Evolutionary conservation across 345 rosid genomes (phyloP), one percentile per base, ranked within the genome.

Genomic region (Boechera stricta): DNA sequence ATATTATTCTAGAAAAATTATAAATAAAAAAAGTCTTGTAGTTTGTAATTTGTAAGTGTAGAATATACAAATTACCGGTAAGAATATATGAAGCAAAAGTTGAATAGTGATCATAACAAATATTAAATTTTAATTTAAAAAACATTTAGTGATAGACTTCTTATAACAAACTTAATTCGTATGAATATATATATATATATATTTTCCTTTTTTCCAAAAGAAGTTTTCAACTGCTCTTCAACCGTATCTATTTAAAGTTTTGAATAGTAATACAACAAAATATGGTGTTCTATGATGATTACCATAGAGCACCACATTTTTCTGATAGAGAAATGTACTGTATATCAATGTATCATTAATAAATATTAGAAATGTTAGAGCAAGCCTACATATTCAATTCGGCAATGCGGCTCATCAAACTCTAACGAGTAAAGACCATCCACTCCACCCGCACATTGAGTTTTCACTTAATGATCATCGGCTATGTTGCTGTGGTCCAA

Each of bases 401-500:
- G 59, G 49, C 52, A 45, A 47, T 48, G 47, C 7, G 69, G 51
- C 61, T 61, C 29, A 49, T 49, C 49, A 49, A 72, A 61, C 41
- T 48, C 39, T 10, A 58, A 71, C 12, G 26, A 36, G 53, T 54
- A 55, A 42, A 31, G 66, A 57, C 8, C 16, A 8, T 54, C 54
- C 63, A 53, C 59, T 48, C 24, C 48, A 62, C 54, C 13, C 15
- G 15, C 35, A 58, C 53, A 59, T 67, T 58, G 44, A 58, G 44
- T 74, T 38, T 59, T 26, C 61, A 59, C 35, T 4, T 67, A 58
- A 48, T 31, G 7, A 48, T n/a, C 29, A 29, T 15, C 51, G 44
- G 67, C 67, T 75, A 58, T 75, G 67, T 39, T 29, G 35, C 32
- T 42, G 45, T 18, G 56, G 28, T 54, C 56, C 28, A 59, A 59